These are phyloP conservation scores for Neurospora pannonica DNA, from an alignment of 495 filamentous ascomycete genomes.

Conservation along the genomic window DNA sequence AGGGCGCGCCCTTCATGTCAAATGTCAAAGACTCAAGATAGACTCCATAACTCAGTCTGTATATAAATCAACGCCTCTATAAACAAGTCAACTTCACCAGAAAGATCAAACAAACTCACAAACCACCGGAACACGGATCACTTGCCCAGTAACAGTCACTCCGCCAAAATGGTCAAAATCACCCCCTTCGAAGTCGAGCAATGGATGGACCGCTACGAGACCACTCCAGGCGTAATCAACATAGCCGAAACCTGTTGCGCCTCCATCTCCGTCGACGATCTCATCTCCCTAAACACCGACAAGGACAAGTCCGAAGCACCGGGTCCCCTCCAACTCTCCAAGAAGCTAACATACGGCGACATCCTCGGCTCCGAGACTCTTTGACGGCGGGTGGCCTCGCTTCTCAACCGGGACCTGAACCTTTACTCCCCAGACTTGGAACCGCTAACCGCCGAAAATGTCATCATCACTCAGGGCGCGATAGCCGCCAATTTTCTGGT, in stretches of 20 bases:
- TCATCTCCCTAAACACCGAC: conserved; percentile 51
- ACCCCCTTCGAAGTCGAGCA: conserved; percentile 71
- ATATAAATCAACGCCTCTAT: background rate
- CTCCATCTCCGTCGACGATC: conserved; percentile 67
- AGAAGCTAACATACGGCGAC: conserved; percentile 25
- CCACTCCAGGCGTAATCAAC: conserved; percentile 60
- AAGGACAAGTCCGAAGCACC: background rate
- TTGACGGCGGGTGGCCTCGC: conserved; percentile 16
- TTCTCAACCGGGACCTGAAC: conserved; percentile 8
- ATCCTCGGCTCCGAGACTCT: conserved; percentile 22
- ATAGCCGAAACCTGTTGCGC: conserved; percentile 81
- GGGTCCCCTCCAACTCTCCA: conserved; percentile 35
- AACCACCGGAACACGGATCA: background rate
- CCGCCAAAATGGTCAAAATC: conserved; percentile 54
- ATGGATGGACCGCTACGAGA: conserved; percentile 89
- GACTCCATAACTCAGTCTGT: background rate
- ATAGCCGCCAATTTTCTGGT: conserved; percentile 76
- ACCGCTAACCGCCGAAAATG: conserved; percentile 40
- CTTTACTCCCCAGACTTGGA: background rate
- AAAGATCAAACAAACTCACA: too few relatives aligned
- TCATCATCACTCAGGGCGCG: conserved; percentile 72
- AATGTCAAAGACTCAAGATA: background rate
- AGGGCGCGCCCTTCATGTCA: background rate
- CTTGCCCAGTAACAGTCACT: background rate
- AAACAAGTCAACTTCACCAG: too few relatives aligned